These are phyloP conservation scores for Melastoma malabathricum DNA, from an alignment of 345 rosid species.

Conservation along the genomic window DNA sequence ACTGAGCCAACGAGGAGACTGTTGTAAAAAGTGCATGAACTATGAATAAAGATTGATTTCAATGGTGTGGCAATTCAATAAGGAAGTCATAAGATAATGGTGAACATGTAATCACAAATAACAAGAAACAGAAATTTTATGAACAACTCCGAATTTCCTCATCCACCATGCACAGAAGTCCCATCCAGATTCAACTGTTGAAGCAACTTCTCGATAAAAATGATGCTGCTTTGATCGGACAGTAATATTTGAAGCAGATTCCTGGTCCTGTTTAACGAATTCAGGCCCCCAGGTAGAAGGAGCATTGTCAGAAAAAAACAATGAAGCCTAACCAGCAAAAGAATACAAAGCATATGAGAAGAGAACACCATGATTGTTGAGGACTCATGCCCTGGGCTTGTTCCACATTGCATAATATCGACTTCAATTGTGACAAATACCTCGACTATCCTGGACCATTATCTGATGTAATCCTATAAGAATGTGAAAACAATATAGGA, in stretches of 20 bases:
- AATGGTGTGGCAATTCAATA: too few relatives aligned
- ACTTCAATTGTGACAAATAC: constrained; percentile 34
- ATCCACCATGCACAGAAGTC: constrained; percentile 95
- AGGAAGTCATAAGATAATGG: too few relatives aligned
- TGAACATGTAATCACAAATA: too few relatives aligned
- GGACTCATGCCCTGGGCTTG: constrained; percentile 77
- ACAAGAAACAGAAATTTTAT: neutral
- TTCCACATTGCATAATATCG: constrained; percentile 92
- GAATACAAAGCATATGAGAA: neutral
- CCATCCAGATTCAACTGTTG: constrained; percentile 89
- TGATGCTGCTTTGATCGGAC: constrained; percentile 33
- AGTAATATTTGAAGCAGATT: constrained; percentile 36
- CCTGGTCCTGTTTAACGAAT: constrained; percentile 40
- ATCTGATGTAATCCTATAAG: constrained; percentile 52
- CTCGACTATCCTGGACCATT: constrained; percentile 34
- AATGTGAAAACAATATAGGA: neutral
- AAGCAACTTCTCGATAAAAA: constrained; percentile 60
- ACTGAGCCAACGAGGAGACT: too few relatives aligned
- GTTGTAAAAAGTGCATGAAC: too few relatives aligned
- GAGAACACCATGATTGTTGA: constrained; percentile 32
- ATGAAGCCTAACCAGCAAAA: neutral
- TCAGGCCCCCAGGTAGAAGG: neutral
- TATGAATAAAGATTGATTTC: too few relatives aligned
- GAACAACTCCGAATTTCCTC: constrained; percentile 49
- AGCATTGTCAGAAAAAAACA: neutral